phyloP scores from a whole-genome alignment of 2,329 filamentous ascomycete species.

The Penicillium aurantiogriseum region DNA sequence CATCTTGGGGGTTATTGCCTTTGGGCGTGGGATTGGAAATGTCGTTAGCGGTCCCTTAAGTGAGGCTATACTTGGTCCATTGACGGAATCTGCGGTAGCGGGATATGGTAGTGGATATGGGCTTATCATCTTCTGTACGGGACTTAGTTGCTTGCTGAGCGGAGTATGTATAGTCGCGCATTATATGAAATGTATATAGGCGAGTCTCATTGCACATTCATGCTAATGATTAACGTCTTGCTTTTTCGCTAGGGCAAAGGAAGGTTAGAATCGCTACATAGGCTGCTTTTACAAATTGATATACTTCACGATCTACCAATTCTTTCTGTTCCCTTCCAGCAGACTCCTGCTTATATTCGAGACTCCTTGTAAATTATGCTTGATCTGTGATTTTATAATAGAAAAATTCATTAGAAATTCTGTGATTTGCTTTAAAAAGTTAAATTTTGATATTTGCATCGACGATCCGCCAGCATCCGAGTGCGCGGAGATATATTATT shows the following conservation, averaged over 20 bases:
- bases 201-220: not conserved
- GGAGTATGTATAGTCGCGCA: conserved; percentile 27
- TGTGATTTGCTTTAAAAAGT: not conserved
- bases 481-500: not conserved
- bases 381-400: no score
- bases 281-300: not conserved
- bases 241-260: not conserved
- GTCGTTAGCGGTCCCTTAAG: conserved; percentile 53
- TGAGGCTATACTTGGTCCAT: conserved; percentile 36
- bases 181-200: conserved; percentile 20
- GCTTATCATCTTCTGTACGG: conserved; percentile 31
- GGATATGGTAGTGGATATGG: conserved; percentile 32
- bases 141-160: conserved; percentile 26
- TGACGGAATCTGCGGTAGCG: conserved; percentile 15
- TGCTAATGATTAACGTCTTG: conserved; percentile 2
- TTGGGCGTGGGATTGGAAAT: conserved; percentile 53
- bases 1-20: conserved; percentile 49
- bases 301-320: not conserved
- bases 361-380: no score
- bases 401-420: no score
- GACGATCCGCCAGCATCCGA: not conserved
- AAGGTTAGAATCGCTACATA: not conserved
- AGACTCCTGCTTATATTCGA: no score
- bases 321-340: no score
- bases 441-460: not conserved